Conservation (phyloP, 352 stramenopile species). For the Globisporangium abappressorium region DNA sequence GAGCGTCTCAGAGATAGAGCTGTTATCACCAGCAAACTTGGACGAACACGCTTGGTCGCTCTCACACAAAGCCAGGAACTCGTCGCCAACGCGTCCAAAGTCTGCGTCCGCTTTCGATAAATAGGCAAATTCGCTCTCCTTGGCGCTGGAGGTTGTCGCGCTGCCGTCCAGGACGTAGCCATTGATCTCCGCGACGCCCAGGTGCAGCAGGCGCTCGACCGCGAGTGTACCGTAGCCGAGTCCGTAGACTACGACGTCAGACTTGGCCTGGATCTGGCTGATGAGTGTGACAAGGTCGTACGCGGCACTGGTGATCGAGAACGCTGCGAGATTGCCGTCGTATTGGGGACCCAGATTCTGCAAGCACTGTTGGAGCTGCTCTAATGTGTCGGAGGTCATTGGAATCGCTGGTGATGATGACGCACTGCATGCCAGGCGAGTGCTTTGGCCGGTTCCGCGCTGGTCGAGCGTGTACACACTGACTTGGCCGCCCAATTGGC, state of each 20-base stretch:
- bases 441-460: conserved; percentile 35
- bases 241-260: conserved; percentile 58
- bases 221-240: conserved; percentile 59
- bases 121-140: conserved; percentile 5
- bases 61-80: conserved; percentile 46
- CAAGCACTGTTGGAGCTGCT: not conserved
- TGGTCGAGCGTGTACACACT: conserved; percentile 59
- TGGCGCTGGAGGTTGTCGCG: conserved; percentile 25
- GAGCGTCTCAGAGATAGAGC: conserved; percentile 31
- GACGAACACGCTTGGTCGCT: conserved; percentile 32
- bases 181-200: conserved; percentile 37
- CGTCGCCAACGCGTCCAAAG: conserved; percentile 35
- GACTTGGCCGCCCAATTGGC: conserved; percentile 29
- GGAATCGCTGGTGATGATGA: not conserved
- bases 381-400: not conserved
- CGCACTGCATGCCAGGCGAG: conserved; percentile 1
- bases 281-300: conserved; percentile 59
- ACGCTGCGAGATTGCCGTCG: conserved; percentile 25
- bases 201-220: conserved; percentile 55
- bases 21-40: conserved; percentile 19
- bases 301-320: conserved; percentile 65
- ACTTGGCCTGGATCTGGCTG: conserved; percentile 30
- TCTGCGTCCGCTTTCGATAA: conserved; percentile 29
- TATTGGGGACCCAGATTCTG: not conserved
- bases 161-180: conserved; percentile 62